A percentile compares a stretch with the other conserved stretches of the same genome.
Conservation (phyloP, 2,329 filamentous ascomycete species). For the Colletotrichum musae region DNA sequence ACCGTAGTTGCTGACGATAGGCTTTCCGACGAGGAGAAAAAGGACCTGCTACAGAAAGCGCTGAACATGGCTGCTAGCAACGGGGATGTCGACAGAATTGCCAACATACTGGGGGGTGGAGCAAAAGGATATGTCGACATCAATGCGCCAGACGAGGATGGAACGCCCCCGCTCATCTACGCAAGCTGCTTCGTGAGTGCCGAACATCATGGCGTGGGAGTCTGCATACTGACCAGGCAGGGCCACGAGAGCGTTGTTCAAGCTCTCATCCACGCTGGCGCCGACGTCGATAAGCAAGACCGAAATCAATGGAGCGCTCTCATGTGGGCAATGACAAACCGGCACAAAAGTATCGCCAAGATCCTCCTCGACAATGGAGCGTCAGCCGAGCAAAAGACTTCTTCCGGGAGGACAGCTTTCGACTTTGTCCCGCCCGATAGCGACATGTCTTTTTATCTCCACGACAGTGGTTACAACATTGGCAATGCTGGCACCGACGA, state of each 20-base stretch:
- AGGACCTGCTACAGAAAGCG: conserved; percentile 84
- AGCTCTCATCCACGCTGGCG: conserved; percentile 86
- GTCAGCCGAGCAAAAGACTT: conserved; percentile 96
- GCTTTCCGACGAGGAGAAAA: conserved; percentile 83
- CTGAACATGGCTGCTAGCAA: conserved; percentile 97
- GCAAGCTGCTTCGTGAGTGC: conserved; percentile 92
- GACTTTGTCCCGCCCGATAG: conserved; percentile 97
- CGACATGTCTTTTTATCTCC: conserved; percentile 95
- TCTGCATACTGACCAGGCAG: conserved; percentile 55
- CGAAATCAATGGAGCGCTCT: conserved; percentile 97
- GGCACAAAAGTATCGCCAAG: conserved; percentile 96
- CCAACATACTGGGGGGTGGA: conserved; percentile 80
- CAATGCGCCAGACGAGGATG: conserved; percentile 91
- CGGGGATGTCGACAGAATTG: conserved; percentile 87
- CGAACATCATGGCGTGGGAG: background rate
- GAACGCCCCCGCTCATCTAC: conserved; percentile 96
- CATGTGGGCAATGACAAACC: conserved; percentile 99
- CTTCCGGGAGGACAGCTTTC: conserved; percentile 91
- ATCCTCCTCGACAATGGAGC: conserved; percentile 92
- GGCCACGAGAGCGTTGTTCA: conserved; percentile 92
- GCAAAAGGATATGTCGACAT: conserved; percentile 85
- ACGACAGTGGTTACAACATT: conserved; percentile 93
- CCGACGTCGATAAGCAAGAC: conserved; percentile 92
- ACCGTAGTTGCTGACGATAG: conserved; percentile 82
- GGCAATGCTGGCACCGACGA: conserved; percentile 87